phyloP scores from a whole-genome alignment of 2,329 filamentous ascomycete genomes.

The Penicillium sp. region DNA sequence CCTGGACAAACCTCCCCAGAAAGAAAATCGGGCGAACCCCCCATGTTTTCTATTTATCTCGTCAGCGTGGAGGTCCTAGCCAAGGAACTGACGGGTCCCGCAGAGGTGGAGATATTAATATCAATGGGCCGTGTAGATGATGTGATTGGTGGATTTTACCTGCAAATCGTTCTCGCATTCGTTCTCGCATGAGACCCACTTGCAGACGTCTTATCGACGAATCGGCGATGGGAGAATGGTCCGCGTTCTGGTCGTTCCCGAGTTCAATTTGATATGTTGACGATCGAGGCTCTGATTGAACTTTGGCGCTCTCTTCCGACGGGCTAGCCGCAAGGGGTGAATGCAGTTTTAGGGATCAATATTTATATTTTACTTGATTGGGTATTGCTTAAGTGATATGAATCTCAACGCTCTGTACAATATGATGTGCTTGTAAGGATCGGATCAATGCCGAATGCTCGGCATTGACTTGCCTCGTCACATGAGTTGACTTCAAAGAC shows the following conservation, averaged over 20 bases:
- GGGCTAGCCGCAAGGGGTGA: not conserved
- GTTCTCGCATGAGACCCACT: not conserved
- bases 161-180: conserved; percentile 14
- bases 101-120: conserved; percentile 1
- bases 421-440: not conserved
- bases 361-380: not conserved
- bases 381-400: not conserved
- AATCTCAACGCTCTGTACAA: not conserved
- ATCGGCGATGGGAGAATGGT: conserved; percentile 8
- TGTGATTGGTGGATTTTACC: not conserved
- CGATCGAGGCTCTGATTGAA: not conserved
- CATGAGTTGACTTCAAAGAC: not conserved
- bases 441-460: not conserved
- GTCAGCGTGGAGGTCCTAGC: not conserved
- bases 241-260: not conserved
- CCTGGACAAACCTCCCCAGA: not conserved
- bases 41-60: not conserved
- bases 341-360: not conserved
- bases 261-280: not conserved
- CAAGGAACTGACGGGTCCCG: not conserved
- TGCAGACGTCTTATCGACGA: not conserved
- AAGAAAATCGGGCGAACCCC: not conserved
- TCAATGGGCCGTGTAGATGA: not conserved
- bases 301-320: not conserved
- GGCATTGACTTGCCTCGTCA: too few species aligned